These are phyloP conservation scores for Mycena crocata DNA, from an alignment of 768 basidiomycete species.

Conservation along the genomic window DNA sequence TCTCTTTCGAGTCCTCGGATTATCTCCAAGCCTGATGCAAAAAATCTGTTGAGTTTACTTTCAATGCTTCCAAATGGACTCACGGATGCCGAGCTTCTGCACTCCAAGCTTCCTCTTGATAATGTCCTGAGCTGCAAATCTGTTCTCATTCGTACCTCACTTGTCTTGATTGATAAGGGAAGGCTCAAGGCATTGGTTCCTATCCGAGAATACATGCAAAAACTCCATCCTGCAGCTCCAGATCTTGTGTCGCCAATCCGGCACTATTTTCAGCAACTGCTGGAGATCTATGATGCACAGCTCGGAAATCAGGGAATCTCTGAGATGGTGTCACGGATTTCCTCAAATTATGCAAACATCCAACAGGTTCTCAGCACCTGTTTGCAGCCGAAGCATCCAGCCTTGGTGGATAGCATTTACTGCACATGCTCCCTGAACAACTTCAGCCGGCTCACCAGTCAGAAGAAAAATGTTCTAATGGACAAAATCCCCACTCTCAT, in stretches of 20 bases:
- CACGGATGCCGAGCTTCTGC: conserved; percentile 7
- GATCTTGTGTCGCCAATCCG: not conserved
- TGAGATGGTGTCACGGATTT: not conserved
- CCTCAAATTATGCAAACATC: not conserved
- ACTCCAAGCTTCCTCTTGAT: not conserved
- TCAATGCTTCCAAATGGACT: conserved; percentile 18
- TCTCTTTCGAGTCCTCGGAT: conserved; percentile 14
- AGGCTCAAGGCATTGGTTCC: too few species aligned
- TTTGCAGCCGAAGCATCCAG: not conserved
- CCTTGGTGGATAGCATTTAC: not conserved
- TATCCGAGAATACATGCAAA: too few species aligned
- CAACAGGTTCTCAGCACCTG: not conserved
- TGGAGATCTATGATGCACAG: not conserved
- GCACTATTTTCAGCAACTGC: not conserved
- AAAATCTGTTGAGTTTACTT: conserved; percentile 6
- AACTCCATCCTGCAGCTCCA: not conserved
- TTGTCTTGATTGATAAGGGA: not conserved
- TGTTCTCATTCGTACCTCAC: conserved; percentile 5
- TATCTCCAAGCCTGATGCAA: not conserved
- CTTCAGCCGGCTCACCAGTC: not conserved
- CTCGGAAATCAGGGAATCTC: not conserved
- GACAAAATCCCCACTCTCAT: not conserved
- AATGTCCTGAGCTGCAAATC: conserved; percentile 4
- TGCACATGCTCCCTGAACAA: not conserved
- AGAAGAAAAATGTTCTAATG: not conserved